Conservation (phyloP, 2,329 filamentous ascomycete species). For the Penicillium capsulatum region DNA sequence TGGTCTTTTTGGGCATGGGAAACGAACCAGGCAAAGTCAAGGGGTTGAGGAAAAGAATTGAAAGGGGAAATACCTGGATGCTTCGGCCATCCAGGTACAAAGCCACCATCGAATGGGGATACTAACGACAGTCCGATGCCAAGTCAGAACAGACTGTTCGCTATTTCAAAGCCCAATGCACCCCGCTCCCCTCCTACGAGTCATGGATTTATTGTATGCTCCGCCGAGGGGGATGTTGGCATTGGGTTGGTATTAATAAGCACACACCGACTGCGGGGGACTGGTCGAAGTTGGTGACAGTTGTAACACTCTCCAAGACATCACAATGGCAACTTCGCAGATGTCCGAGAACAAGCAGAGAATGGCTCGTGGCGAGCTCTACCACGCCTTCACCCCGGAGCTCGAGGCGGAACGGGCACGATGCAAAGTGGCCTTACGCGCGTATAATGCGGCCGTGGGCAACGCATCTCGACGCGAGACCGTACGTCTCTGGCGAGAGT, state of each 20-base stretch:
- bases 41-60: not conserved
- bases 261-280: no score
- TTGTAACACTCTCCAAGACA: no score
- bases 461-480: slow-evolving; percentile 58
- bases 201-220: no score
- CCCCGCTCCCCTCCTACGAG: no score
- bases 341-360: slow-evolving; percentile 19
- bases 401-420: slow-evolving; percentile 60
- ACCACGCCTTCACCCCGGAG: slow-evolving; percentile 67
- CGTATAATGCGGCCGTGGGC: slow-evolving; percentile 60
- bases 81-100: not conserved
- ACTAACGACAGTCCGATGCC: no score
- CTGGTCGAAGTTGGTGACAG: no score
- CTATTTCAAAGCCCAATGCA: no score
- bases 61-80: slow-evolving; percentile 2
- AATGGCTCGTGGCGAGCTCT: slow-evolving; percentile 67
- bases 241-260: no score
- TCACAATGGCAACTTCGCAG: no score
- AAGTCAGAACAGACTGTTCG: no score
- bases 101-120: no score
- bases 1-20: slow-evolving; percentile 8
- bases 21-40: not conserved
- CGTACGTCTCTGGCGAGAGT: slow-evolving; percentile 69
- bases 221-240: no score
- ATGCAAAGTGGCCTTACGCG: slow-evolving; percentile 55